Evolutionary conservation across 116 monocot genomes (phyloP).

Genomic region (Phalaenopsis hybrid): DNA sequence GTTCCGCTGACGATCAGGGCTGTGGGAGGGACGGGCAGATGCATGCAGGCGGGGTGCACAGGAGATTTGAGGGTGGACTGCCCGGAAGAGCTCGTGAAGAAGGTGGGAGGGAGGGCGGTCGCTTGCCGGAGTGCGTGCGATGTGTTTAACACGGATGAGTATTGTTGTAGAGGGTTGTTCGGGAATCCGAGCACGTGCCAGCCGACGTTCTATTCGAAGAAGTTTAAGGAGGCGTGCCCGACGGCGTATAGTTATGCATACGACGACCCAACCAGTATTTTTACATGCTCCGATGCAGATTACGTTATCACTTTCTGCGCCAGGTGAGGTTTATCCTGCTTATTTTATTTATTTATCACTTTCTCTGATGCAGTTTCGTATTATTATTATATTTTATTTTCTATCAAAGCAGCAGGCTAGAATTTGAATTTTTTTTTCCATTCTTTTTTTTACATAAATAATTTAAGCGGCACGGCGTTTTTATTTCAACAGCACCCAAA

Average conservation of each 20-base stretch:
- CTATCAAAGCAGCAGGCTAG: too few relatives aligned
- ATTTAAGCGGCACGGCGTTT: constrained; percentile 9
- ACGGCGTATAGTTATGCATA: constrained; percentile 63
- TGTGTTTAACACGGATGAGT: constrained; percentile 65
- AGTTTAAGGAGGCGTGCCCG: constrained; percentile 56
- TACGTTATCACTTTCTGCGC: constrained; percentile 55
- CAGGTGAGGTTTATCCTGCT: constrained; percentile 16
- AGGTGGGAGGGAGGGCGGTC: constrained; percentile 26
- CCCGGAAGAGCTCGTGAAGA: constrained; percentile 48
- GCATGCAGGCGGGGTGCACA: constrained; percentile 58
- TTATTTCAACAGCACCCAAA: constrained; percentile 2
- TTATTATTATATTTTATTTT: too few relatives aligned
- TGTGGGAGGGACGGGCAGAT: constrained; percentile 50
- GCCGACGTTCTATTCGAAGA: constrained; percentile 51
- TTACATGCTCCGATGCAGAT: constrained; percentile 44
- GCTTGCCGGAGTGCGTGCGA: constrained; percentile 78
- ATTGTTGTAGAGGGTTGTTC: constrained; percentile 57
- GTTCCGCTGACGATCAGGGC: constrained; percentile 51
- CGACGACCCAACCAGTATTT: constrained; percentile 55
- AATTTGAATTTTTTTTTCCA: too few relatives aligned
- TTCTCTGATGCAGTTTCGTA: too few relatives aligned
- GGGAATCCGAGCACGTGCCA: constrained; percentile 50
- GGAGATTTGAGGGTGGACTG: constrained; percentile 38
- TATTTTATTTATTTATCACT: too few relatives aligned
- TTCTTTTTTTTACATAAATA: background rate